Percentiles rank a stretch among this genome's conserved stretches.
Evolutionary conservation across 1,284 basidiomycete genomes (phyloP).

Genomic region (Pyrrhoderma lamaoense): DNA sequence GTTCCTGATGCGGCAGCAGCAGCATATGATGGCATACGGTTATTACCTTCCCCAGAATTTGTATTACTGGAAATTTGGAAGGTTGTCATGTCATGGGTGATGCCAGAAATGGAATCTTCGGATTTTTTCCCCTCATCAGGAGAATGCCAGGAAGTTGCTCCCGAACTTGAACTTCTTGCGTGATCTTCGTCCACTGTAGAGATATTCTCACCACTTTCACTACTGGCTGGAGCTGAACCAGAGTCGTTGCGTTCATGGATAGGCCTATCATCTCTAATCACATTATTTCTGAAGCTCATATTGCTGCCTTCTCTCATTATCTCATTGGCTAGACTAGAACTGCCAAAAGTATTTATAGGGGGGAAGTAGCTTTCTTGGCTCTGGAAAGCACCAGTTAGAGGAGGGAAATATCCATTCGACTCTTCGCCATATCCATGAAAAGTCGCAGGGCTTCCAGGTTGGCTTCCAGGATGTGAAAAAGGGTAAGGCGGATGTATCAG

Average conservation of each 20-base stretch:
- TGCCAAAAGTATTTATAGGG: slow-evolving; percentile 27
- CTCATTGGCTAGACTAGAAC: slow-evolving; percentile 34
- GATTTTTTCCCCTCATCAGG: slow-evolving; percentile 6
- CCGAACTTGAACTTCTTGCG: slow-evolving; percentile 9
- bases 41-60: not conserved
- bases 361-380: slow-evolving; percentile 19
- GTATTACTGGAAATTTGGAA: slow-evolving; percentile 3
- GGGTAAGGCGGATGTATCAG: slow-evolving; percentile 20
- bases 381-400: slow-evolving; percentile 24
- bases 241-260: slow-evolving; percentile 11
- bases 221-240: slow-evolving; percentile 1
- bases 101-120: not conserved
- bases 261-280: slow-evolving; percentile 1
- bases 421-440: not conserved
- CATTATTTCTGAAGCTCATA: slow-evolving; percentile 3
- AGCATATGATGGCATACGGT: not conserved
- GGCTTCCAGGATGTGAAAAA: slow-evolving; percentile 5
- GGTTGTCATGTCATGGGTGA: slow-evolving; percentile 7
- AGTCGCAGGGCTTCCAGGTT: slow-evolving; percentile 10
- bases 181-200: not conserved
- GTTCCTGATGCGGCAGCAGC: not conserved
- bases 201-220: slow-evolving; percentile 4
- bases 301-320: slow-evolving; percentile 29
- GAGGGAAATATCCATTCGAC: slow-evolving; percentile 23
- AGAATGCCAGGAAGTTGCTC: slow-evolving; percentile 14